Percentiles rank a stretch among this genome's conserved stretches.
Evolutionary conservation across 345 rosid species (phyloP).

Genomic region (Combretum micranthum): DNA sequence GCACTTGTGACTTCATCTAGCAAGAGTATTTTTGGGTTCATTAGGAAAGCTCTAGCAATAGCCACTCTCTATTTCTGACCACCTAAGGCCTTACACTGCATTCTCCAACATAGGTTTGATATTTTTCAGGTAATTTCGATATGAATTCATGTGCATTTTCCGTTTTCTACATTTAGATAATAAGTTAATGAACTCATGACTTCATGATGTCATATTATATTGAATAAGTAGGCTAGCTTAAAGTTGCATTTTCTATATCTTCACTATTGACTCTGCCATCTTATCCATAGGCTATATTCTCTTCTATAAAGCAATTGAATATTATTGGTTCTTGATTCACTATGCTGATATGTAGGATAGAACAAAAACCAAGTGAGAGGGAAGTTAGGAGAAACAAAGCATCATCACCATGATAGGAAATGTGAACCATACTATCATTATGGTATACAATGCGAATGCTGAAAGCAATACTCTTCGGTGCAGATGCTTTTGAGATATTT

Average conservation of each 20-base stretch:
- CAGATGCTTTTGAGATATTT: constrained; percentile 62
- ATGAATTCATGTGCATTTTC: constrained; percentile 89
- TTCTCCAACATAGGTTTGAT: constrained; percentile 72
- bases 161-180: constrained; percentile 63
- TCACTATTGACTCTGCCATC: constrained; percentile 49
- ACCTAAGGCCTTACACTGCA: constrained; percentile 82
- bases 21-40: constrained; percentile 74
- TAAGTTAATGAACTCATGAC: neutral
- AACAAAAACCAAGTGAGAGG: no score
- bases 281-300: constrained; percentile 65
- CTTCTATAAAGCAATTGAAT: constrained; percentile 50
- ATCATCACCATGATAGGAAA: neutral
- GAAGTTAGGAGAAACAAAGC: no score
- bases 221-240: constrained; percentile 17
- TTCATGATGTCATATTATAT: neutral
- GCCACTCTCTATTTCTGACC: constrained; percentile 95
- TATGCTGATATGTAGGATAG: constrained; percentile 56
- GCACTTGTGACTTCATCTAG: constrained; percentile 98
- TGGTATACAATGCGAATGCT: neutral
- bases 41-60: constrained; percentile 80
- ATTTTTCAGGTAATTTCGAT: constrained; percentile 67
- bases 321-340: constrained; percentile 97
- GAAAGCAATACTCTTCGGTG: constrained; percentile 45
- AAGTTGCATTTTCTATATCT: constrained; percentile 71
- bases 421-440: neutral